Evolutionary conservation across 805 yeast species (phyloP).

Genomic region (Candida nitratophila): DNA sequence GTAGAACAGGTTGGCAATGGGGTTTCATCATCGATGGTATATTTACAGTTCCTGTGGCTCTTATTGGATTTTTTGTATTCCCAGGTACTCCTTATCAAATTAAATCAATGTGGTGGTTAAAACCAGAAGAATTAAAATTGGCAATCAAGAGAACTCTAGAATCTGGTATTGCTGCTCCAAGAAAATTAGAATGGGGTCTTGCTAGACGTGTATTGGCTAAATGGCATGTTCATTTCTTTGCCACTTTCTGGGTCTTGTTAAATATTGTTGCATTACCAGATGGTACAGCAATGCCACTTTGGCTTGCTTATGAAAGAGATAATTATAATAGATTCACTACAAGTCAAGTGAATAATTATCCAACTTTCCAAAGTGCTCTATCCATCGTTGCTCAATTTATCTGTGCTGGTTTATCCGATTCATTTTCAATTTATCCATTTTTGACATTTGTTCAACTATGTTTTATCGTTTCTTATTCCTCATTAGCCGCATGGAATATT

Average conservation of each 20-base stretch:
- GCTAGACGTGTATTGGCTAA: constrained; percentile 39
- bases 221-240: constrained; percentile 53
- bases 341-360: constrained; percentile 31
- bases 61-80: constrained; percentile 49
- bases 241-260: constrained; percentile 39
- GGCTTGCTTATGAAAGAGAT: constrained; percentile 25
- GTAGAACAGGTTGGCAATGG: constrained; percentile 62
- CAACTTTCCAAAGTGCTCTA: constrained; percentile 34
- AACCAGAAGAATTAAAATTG: constrained; percentile 19
- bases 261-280: constrained; percentile 34
- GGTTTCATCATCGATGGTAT: constrained; percentile 56
- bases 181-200: constrained; percentile 25
- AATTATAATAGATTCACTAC: constrained; percentile 20
- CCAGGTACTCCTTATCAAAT: constrained; percentile 38
- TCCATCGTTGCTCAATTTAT: constrained; percentile 34
- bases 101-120: constrained; percentile 20
- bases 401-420: constrained; percentile 31
- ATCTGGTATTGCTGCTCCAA: constrained; percentile 25
- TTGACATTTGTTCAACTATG: constrained; percentile 23
- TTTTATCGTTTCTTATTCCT: constrained; percentile 30
- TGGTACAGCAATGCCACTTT: constrained; percentile 33
- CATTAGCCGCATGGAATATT: constrained; percentile 34
- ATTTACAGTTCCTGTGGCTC: constrained; percentile 48
- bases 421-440: constrained; percentile 30
- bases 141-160: constrained; percentile 35